Percentiles rank a stretch among this genome's conserved stretches.
Evolutionary conservation across 768 basidiomycete genomes (phyloP).

Genomic region (Piloderma croceum): DNA sequence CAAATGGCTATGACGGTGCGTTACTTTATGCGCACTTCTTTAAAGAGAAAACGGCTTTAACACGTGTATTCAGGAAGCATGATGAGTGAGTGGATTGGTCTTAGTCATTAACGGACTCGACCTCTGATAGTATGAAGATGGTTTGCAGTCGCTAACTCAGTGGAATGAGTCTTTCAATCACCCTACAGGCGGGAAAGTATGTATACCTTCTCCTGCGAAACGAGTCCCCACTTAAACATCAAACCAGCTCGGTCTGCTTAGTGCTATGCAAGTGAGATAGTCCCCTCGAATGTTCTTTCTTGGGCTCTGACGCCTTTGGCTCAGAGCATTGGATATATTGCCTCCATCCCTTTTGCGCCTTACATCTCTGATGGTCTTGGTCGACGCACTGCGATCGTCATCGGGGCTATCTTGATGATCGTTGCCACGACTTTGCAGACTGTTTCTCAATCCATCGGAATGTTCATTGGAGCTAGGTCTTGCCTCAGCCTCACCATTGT

Average conservation of each 20-base stretch:
- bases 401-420: conserved; percentile 30
- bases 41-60: neutral
- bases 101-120: no score
- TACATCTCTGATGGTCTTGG: conserved; percentile 28
- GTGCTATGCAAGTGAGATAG: conserved; percentile 22
- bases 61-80: conserved; percentile 1
- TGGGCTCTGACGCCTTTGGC: neutral
- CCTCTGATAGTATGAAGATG: conserved; percentile 10
- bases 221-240: no score
- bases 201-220: no score
- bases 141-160: conserved; percentile 24
- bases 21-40: conserved; percentile 1
- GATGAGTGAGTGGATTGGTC: neutral
- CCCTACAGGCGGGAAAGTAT: conserved; percentile 14
- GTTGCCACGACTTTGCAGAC: conserved; percentile 28
- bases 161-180: conserved; percentile 25
- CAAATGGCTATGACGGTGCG: conserved; percentile 28
- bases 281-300: neutral
- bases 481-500: conserved; percentile 7
- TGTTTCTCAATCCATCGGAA: conserved; percentile 24
- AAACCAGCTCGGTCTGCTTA: conserved; percentile 23
- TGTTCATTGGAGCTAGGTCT: conserved; percentile 32
- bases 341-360: conserved; percentile 22
- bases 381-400: conserved; percentile 20
- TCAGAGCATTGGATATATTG: conserved; percentile 25